A percentile compares a stretch with the other conserved stretches of the same genome.
Conservation (phyloP, 371 early-diverging fungal species). For the Smittium mucronatum region DNA sequence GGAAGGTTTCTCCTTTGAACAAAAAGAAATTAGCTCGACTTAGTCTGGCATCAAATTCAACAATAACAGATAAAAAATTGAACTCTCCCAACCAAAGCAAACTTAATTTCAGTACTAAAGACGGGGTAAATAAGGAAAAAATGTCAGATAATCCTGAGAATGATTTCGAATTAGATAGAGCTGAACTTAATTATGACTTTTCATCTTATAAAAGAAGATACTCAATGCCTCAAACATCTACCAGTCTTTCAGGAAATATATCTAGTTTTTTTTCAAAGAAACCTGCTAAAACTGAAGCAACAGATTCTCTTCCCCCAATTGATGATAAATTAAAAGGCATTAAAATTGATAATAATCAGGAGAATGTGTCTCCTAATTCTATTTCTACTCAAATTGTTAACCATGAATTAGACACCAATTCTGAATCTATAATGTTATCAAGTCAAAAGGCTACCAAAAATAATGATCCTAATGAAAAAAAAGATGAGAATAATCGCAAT, state of each 20-base stretch:
- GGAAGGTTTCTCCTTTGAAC: not conserved
- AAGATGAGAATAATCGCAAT: too few relatives aligned
- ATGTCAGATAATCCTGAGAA: not conserved
- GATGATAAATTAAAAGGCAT: too few relatives aligned
- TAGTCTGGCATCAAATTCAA: not conserved
- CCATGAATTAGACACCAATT: too few relatives aligned
- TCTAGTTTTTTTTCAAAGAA: not conserved
- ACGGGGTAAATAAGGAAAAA: not conserved
- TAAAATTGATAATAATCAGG: too few relatives aligned
- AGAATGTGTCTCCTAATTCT: too few relatives aligned
- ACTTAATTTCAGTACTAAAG: not conserved
- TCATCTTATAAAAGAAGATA: not conserved
- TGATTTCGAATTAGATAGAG: not conserved
- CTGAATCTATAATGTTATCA: too few relatives aligned
- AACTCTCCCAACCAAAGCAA: not conserved
- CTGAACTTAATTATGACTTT: not conserved
- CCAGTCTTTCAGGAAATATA: not conserved
- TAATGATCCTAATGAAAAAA: too few relatives aligned
- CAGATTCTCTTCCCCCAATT: too few relatives aligned
- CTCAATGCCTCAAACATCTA: not conserved
- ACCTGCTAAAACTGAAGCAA: too few relatives aligned
- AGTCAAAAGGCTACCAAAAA: too few relatives aligned
- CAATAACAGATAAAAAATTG: not conserved
- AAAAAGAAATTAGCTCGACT: not conserved
- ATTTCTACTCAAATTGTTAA: too few relatives aligned